phyloP scores from a whole-genome alignment of 1,284 basidiomycete genomes.

The Ceraceosorus bombacis region DNA sequence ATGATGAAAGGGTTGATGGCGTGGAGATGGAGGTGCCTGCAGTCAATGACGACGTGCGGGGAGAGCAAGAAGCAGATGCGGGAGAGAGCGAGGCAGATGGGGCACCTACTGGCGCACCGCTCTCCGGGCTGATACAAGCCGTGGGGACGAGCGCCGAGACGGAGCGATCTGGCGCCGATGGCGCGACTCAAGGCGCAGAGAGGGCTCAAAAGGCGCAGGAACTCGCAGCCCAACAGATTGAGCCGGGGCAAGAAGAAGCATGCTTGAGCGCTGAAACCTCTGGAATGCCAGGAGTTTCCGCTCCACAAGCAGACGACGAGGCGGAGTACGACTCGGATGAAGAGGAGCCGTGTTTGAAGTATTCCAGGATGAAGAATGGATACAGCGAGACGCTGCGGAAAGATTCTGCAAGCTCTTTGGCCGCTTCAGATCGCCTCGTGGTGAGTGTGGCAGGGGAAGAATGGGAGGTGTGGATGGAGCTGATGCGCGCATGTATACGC shows the following conservation, averaged over 20 bases:
- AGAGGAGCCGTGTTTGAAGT: slow-evolving; percentile 64
- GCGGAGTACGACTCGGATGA: slow-evolving; percentile 14
- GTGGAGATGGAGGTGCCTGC: too few relatives aligned
- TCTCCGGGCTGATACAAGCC: too few relatives aligned
- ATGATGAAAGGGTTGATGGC: too few relatives aligned
- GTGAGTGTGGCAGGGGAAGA: slow-evolving; percentile 51
- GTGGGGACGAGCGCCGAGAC: too few relatives aligned
- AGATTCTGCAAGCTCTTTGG: slow-evolving; percentile 56
- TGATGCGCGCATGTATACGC: not conserved
- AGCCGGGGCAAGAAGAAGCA: not conserved
- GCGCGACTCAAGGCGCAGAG: too few relatives aligned
- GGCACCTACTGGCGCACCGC: too few relatives aligned
- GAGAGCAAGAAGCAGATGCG: not conserved
- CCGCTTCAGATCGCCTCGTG: slow-evolving; percentile 67
- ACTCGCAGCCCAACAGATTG: too few relatives aligned
- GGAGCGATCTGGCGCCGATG: too few relatives aligned
- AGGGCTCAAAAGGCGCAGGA: too few relatives aligned
- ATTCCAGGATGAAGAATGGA: slow-evolving; percentile 69
- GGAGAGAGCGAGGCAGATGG: too few relatives aligned
- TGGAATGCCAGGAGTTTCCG: not conserved
- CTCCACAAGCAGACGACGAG: not conserved
- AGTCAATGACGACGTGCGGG: not conserved
- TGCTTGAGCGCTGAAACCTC: not conserved
- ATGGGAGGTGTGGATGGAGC: not conserved
- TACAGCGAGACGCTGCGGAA: slow-evolving; percentile 74